These are phyloP conservation scores for Phalaenopsis equestris DNA, from an alignment of 106 monocot genomes.

Conservation along the genomic window DNA sequence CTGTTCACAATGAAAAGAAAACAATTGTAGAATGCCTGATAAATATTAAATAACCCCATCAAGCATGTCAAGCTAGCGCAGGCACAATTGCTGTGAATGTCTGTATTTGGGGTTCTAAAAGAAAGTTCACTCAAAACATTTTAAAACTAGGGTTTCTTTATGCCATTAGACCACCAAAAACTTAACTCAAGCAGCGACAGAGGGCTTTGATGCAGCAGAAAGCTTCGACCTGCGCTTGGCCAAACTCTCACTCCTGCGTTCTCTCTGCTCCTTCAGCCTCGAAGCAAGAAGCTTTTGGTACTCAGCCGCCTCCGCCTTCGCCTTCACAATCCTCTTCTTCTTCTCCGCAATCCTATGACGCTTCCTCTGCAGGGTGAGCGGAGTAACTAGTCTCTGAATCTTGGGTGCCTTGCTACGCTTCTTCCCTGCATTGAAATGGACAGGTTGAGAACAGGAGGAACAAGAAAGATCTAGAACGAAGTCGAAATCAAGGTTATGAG, in stretches of 20 bases:
- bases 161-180: too few species aligned
- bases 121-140: too few species aligned
- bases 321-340: constrained; percentile 25
- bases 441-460: too few species aligned
- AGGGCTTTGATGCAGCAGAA: constrained; percentile 20
- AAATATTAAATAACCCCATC: too few species aligned
- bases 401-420: constrained; percentile 22
- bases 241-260: constrained; percentile 24
- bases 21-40: too few species aligned
- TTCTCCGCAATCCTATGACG: constrained; percentile 19
- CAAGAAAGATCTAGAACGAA: too few species aligned
- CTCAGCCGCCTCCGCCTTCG: constrained; percentile 23
- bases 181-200: constrained; percentile 1
- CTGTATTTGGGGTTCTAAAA: too few species aligned
- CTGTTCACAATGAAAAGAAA: too few species aligned
- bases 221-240: constrained; percentile 23
- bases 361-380: constrained; percentile 22
- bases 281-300: constrained; percentile 29
- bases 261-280: constrained; percentile 27
- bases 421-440: constrained; percentile 8
- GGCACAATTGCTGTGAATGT: too few species aligned
- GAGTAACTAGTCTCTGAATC: constrained; percentile 29
- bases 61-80: too few species aligned
- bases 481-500: too few species aligned
- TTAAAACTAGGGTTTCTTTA: too few species aligned